These are phyloP conservation scores for Colletotrichum orchidophilum DNA, from an alignment of 2,329 filamentous ascomycete genomes.

Conservation along the genomic window DNA sequence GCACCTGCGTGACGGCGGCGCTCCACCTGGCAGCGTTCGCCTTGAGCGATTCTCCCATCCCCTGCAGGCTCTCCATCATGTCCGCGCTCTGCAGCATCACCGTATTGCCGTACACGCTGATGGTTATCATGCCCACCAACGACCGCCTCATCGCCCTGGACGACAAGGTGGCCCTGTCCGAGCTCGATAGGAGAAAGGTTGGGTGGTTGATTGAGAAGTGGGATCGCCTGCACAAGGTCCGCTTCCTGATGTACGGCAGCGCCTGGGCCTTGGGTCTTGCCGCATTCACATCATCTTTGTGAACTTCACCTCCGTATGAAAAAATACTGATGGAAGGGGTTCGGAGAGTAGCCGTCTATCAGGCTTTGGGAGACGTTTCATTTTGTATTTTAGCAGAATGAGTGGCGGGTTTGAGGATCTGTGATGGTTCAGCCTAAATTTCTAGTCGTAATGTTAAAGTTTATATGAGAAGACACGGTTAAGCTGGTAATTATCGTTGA, in stretches of 20 bases:
- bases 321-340: no score
- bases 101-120: background rate
- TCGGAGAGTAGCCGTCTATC: no score
- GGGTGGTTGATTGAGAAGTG: slow-evolving; percentile 7
- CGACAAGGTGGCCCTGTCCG: slow-evolving; percentile 8
- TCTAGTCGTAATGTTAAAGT: background rate
- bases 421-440: background rate
- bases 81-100: background rate
- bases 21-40: slow-evolving; percentile 1
- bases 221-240: slow-evolving; percentile 2
- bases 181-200: slow-evolving; percentile 1
- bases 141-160: background rate
- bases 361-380: no score
- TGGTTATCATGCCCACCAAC: slow-evolving; percentile 2
- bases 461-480: background rate
- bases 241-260: background rate
- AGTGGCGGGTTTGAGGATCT: background rate
- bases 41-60: background rate
- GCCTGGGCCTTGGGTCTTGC: background rate
- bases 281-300: background rate
- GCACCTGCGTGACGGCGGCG: background rate
- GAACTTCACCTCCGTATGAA: no score
- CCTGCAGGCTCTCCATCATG: slow-evolving; percentile 2
- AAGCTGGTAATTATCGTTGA: background rate
- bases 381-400: background rate